Evolutionary conservation across 192 early-diverging fungal genomes (phyloP).

Genomic region (Glomus cerebriforme): DNA sequence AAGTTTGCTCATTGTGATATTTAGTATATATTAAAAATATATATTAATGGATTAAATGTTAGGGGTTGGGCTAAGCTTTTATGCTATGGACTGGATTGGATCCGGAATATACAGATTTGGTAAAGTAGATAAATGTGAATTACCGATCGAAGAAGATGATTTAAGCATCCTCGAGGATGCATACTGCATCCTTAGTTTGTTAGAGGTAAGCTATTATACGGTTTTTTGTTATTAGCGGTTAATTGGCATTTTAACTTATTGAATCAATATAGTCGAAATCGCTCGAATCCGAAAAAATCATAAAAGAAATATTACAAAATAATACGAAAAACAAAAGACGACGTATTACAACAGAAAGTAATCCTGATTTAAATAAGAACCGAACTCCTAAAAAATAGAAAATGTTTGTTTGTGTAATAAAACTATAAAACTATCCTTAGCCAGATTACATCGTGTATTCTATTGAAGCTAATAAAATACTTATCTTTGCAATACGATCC

Average conservation of each 20-base stretch:
- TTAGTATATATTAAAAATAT: neutral
- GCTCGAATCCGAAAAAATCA: constrained; percentile 6
- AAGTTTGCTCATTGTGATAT: neutral
- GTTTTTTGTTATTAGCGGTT: neutral
- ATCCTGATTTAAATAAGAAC: constrained; percentile 8
- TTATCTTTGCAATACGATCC: neutral
- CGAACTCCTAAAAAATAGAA: neutral
- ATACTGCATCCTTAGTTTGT: neutral
- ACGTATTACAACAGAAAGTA: neutral
- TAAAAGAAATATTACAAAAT: constrained; percentile 11
- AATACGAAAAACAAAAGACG: constrained; percentile 17
- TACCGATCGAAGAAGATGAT: constrained; percentile 8
- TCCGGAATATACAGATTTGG: constrained; percentile 4
- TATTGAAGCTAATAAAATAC: constrained; percentile 10
- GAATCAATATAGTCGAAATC: constrained; percentile 14
- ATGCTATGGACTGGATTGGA: constrained; percentile 14
- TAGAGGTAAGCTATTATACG: constrained; percentile 4
- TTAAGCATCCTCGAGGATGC: neutral
- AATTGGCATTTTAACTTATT: neutral
- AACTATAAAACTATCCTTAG: neutral
- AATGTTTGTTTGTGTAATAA: neutral
- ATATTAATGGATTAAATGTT: neutral
- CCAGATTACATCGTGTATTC: neutral
- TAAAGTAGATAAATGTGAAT: constrained; percentile 4
- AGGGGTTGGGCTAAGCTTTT: neutral